A percentile compares a stretch with the other conserved stretches of the same genome.
Evolutionary conservation across 2,329 filamentous ascomycete species (phyloP).

Genomic region (Hypoxylon sp.): DNA sequence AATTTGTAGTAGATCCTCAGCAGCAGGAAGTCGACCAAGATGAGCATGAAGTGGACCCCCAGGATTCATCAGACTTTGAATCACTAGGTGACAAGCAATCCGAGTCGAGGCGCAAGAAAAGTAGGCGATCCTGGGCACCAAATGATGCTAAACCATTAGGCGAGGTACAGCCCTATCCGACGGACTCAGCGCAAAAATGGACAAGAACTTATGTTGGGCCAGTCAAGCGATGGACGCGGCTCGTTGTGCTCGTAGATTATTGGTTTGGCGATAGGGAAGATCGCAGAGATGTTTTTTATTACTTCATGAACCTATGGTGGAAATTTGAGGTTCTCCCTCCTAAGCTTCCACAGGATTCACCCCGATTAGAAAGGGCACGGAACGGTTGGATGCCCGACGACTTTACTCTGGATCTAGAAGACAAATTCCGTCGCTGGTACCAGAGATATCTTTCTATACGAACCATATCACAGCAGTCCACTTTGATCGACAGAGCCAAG

Average conservation of each 20-base stretch:
- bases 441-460: constrained; percentile 40
- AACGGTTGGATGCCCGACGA: constrained; percentile 48
- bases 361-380: constrained; percentile 43
- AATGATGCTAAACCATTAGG: constrained; percentile 30
- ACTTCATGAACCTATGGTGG: constrained; percentile 50
- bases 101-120: constrained; percentile 32
- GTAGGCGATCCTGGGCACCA: constrained; percentile 37
- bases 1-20: constrained; percentile 45
- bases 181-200: constrained; percentile 52
- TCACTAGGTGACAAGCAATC: constrained; percentile 21
- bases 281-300: constrained; percentile 43
- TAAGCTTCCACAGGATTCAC: constrained; percentile 42
- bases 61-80: constrained; percentile 32
- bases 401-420: constrained; percentile 45
- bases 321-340: constrained; percentile 50
- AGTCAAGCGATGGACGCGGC: constrained; percentile 52
- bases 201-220: constrained; percentile 53
- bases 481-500: constrained; percentile 40
- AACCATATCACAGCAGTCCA: constrained; percentile 40
- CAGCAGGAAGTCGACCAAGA: constrained; percentile 25
- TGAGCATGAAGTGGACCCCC: constrained; percentile 33
- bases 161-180: constrained; percentile 51
- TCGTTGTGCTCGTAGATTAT: constrained; percentile 48
- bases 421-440: constrained; percentile 47
- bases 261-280: constrained; percentile 51